A percentile compares a stretch with the other conserved stretches of the same genome.
These are phyloP conservation scores for Candida khao-thaluensis DNA, from an alignment of 805 yeast species.

Conservation along the genomic window DNA sequence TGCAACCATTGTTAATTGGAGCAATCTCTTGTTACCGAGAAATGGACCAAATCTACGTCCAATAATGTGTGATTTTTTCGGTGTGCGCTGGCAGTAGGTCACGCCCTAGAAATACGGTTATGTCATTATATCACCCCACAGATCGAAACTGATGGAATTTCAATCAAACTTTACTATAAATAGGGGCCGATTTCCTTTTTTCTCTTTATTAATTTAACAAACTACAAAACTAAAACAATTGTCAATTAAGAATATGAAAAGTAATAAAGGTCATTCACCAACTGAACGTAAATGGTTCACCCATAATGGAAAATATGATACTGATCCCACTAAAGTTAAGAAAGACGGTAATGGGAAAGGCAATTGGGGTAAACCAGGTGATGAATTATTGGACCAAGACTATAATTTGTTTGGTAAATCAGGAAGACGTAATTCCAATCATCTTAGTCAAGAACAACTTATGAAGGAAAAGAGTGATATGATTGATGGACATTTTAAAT, in stretches of 20 bases:
- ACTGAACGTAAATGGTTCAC: conserved; percentile 73
- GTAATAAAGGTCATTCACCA: conserved; percentile 39
- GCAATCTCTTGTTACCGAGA: too few relatives aligned
- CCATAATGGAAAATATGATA: conserved; percentile 66
- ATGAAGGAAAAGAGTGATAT: conserved; percentile 17
- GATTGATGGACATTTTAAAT: conserved; percentile 9
- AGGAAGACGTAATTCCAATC: conserved; percentile 42
- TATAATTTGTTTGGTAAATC: conserved; percentile 21
- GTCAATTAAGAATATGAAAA: conserved; percentile 7
- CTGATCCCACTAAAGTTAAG: conserved; percentile 74
- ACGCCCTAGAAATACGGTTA: background rate
- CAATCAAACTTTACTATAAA: conserved; percentile 1
- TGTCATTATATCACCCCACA: conserved; percentile 11
- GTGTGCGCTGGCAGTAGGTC: conserved; percentile 1
- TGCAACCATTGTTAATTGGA: too few relatives aligned
- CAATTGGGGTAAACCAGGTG: conserved; percentile 86
- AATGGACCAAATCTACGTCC: background rate
- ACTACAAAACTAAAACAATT: too few relatives aligned
- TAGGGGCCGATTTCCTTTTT: background rate
- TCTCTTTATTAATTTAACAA: too few relatives aligned
- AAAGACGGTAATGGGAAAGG: conserved; percentile 83
- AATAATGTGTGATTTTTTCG: background rate
- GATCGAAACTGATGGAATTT: conserved; percentile 2
- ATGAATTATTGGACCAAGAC: conserved; percentile 57
- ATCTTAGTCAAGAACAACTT: conserved; percentile 30